These are phyloP conservation scores for Colletotrichum tabaci DNA, from an alignment of 2,329 filamentous ascomycete species.

Conservation along the genomic window DNA sequence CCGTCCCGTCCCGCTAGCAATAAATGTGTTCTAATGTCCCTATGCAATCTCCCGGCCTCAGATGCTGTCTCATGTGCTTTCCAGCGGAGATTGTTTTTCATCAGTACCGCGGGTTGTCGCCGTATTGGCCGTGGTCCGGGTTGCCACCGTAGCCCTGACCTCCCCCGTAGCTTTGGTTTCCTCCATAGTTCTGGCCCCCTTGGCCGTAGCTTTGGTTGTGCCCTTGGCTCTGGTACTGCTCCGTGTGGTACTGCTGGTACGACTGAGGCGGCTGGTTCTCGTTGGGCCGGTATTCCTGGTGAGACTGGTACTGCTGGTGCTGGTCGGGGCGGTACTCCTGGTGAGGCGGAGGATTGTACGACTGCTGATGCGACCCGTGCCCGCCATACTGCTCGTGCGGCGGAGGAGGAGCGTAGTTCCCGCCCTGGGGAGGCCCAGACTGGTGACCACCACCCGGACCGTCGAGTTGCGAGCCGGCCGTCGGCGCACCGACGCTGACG, in stretches of 20 bases:
- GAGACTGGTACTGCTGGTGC: slow-evolving; percentile 32
- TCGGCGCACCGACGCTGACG: slow-evolving; percentile 59
- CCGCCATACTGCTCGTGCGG: slow-evolving; percentile 41
- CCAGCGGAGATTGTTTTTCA: neutral
- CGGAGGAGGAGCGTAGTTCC: slow-evolving; percentile 43
- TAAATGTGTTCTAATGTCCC: neutral
- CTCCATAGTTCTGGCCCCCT: slow-evolving; percentile 40
- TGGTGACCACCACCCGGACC: slow-evolving; percentile 48
- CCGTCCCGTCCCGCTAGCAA: neutral
- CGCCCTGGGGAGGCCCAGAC: slow-evolving; percentile 45
- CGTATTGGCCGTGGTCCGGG: slow-evolving; percentile 39
- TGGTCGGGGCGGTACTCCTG: slow-evolving; percentile 40
- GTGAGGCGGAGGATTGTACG: slow-evolving; percentile 46
- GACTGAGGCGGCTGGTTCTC: slow-evolving; percentile 40
- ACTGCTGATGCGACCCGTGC: slow-evolving; percentile 46
- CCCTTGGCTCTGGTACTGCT: slow-evolving; percentile 38
- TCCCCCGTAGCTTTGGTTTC: slow-evolving; percentile 31
- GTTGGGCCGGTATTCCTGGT: slow-evolving; percentile 42
- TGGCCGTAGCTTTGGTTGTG: slow-evolving; percentile 35
- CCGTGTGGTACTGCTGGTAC: slow-evolving; percentile 43
- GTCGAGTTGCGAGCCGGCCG: slow-evolving; percentile 49
- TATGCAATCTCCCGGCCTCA: neutral
- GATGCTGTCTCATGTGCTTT: neutral
- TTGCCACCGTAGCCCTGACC: slow-evolving; percentile 45
- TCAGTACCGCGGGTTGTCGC: slow-evolving; percentile 47